These are phyloP conservation scores for Pythium periplocum DNA, from an alignment of 352 stramenopile species.

Conservation along the genomic window DNA sequence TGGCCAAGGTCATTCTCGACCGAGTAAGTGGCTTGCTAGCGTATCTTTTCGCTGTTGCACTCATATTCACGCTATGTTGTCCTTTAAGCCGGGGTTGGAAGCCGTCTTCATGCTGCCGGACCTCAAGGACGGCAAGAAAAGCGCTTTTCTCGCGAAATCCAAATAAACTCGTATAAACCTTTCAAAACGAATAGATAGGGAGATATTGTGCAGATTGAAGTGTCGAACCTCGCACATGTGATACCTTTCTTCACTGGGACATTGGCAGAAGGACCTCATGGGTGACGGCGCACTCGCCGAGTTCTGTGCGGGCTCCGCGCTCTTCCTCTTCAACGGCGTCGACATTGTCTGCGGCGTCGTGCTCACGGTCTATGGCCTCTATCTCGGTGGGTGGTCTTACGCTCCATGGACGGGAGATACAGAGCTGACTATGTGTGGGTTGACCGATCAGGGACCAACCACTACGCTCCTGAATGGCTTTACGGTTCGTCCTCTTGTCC, in stretches of 20 bases:
- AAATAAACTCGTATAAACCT: slow-evolving; percentile 7
- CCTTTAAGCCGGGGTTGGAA: slow-evolving; percentile 31
- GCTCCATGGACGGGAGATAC: too few species aligned
- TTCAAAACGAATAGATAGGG: neutral
- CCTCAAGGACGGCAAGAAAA: slow-evolving; percentile 43
- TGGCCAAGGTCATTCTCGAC: slow-evolving; percentile 60
- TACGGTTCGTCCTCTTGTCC: slow-evolving; percentile 29
- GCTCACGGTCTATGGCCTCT: slow-evolving; percentile 58
- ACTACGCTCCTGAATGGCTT: slow-evolving; percentile 64
- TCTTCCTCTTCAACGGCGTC: slow-evolving; percentile 71
- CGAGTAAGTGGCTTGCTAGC: slow-evolving; percentile 19
- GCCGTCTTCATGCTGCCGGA: slow-evolving; percentile 51
- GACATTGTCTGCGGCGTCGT: slow-evolving; percentile 51
- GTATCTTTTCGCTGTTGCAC: neutral
- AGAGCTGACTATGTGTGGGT: too few species aligned
- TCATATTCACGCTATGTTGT: neutral
- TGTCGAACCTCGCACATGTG: neutral
- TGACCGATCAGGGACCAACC: slow-evolving; percentile 7
- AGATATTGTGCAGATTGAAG: slow-evolving; percentile 5
- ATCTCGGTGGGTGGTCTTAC: slow-evolving; percentile 27
- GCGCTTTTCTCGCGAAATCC: slow-evolving; percentile 26
- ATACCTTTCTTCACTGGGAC: neutral
- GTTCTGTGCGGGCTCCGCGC: slow-evolving; percentile 50
- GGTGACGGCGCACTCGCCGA: slow-evolving; percentile 12
- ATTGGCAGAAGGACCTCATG: too few species aligned